Conservation (phyloP, 345 rosid genomes). For the Hibiscus tridactylites region DNA sequence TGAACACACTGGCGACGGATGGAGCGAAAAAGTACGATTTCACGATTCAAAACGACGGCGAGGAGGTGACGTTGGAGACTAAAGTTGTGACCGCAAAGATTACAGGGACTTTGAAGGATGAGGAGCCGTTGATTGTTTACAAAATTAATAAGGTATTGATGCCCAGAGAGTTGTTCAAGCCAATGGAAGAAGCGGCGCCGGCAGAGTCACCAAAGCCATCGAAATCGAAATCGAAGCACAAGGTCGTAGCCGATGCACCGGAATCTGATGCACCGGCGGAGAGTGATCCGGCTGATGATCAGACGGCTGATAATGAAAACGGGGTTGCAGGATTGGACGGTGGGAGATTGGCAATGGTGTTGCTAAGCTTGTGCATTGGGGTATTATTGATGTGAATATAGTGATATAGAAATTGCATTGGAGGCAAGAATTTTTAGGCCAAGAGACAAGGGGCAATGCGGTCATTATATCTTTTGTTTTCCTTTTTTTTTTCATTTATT, state of each 20-base stretch:
- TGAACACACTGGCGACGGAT: neutral
- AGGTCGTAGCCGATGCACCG: neutral
- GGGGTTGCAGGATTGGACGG: neutral
- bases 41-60: neutral
- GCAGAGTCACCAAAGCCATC: neutral
- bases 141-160: neutral
- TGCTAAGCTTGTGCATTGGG: neutral
- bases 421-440: neutral
- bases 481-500: neutral
- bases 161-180: neutral
- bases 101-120: neutral
- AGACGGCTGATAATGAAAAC: neutral
- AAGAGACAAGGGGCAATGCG: too few relatives aligned
- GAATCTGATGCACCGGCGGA: neutral
- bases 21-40: neutral
- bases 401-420: neutral
- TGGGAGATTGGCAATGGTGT: neutral
- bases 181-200: neutral
- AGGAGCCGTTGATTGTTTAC: neutral
- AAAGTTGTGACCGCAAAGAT: neutral
- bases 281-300: neutral
- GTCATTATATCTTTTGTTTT: too few relatives aligned
- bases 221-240: neutral
- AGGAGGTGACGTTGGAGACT: neutral
- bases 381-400: neutral